Conservation (phyloP, 495 filamentous ascomycete genomes). For the Penicillium argentinense region DNA sequence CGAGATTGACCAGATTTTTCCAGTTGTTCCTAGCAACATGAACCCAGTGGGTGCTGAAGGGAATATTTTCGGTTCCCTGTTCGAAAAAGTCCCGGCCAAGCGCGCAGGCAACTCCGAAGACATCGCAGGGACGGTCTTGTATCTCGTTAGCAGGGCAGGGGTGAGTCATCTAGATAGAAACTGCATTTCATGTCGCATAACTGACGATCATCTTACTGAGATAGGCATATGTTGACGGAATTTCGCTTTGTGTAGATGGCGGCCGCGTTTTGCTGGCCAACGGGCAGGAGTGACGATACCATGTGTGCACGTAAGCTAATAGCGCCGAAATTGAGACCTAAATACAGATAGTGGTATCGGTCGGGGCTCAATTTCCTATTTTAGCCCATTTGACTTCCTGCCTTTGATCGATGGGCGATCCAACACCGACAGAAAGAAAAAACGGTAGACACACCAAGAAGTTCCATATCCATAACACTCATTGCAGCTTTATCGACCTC, state of each 20-base stretch:
- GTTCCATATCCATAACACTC: no score
- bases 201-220: constrained; percentile 1
- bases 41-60: constrained; percentile 44
- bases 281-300: constrained; percentile 29
- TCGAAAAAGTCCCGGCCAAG: constrained; percentile 45
- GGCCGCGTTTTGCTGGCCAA: constrained; percentile 37
- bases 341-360: no score
- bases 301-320: no score
- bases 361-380: no score
- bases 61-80: constrained; percentile 43
- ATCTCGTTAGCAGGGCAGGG: constrained; percentile 41
- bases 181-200: no score
- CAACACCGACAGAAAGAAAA: no score
- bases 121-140: constrained; percentile 42
- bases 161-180: constrained; percentile 26
- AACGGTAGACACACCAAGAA: no score
- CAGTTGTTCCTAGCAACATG: constrained; percentile 49
- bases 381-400: no score
- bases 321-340: no score
- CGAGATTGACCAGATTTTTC: neutral
- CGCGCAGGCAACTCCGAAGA: constrained; percentile 38
- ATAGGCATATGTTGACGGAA: constrained; percentile 37
- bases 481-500: no score
- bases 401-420: no score
- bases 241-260: constrained; percentile 39